Evolutionary conservation across 2,329 filamentous ascomycete genomes (phyloP), one percentile per base, ranked within the genome.

Genomic region (Penicillium capsulatum): DNA sequence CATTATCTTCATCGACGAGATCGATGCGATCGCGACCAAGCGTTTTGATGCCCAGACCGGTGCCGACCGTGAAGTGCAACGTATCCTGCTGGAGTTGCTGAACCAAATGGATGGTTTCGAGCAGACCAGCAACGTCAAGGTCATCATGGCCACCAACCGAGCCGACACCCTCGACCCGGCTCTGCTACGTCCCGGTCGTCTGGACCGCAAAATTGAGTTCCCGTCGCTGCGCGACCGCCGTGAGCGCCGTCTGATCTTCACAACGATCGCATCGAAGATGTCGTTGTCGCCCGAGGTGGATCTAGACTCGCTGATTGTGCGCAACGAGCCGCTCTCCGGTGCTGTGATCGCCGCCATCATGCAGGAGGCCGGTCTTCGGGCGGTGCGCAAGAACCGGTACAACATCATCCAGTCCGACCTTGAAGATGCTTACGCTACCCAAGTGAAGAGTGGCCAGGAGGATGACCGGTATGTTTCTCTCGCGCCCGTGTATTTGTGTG

Each of bases 91-190:
- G 45, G 92, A 98, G 68, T 74, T 98, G 53, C 83, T 98, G 50
- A 98, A 98, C 73, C 92, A 98, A 71, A 98, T 98, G 92, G 92
- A 98, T 65, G 92, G 92, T 51, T 98, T 98, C 73, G 92, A 98
- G 67, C 92, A 98, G 70, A 95, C 89, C 0, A 86, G 88, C 65
- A 98, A 98, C 68, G 92, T 98, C 70, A 98, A 98, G 75, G 92
- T 98, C 65, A 98, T 98, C 72, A 98, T 98, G 92, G 92, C 92
- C 53, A 98, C 92, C 54, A 98, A 98, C 75, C 85, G 92, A 65
- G 91, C 92, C 52, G 92, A 97, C 67, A 98, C 92, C 5, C 78
- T 98, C 51, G 92, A 98, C 64, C 92, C 92, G 11, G 92, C 92
- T 29, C 77, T 98, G 47, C 80, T 98, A 46, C 88, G 92, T 58